Evolutionary conservation across 805 yeast species (phyloP).

Genomic region (Ogataea methanolica): DNA sequence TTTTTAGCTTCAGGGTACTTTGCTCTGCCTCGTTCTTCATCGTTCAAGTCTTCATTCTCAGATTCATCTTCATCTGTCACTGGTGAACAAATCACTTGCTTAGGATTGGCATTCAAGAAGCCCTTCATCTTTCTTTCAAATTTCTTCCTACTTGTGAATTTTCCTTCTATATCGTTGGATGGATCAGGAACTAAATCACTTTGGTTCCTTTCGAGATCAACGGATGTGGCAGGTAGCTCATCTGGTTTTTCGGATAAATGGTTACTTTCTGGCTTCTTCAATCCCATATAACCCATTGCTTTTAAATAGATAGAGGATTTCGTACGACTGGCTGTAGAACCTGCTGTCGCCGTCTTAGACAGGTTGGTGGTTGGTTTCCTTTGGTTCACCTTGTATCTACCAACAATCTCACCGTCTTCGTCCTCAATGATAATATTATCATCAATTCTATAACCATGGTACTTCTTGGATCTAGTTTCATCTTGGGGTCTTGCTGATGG

Average conservation of each 20-base stretch:
- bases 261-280: conserved; percentile 13
- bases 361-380: conserved; percentile 10
- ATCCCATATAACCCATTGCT: conserved; percentile 25
- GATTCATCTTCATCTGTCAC: background rate
- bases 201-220: conserved; percentile 20
- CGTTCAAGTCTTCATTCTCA: background rate
- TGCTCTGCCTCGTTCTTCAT: too few species aligned
- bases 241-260: conserved; percentile 2
- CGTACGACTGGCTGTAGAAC: conserved; percentile 5
- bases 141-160: conserved; percentile 6
- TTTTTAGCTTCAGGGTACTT: too few species aligned
- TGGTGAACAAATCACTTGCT: conserved; percentile 9
- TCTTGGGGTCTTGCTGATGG: conserved; percentile 2
- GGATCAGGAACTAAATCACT: conserved; percentile 19
- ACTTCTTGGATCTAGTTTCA: conserved; percentile 21
- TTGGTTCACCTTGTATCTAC: conserved; percentile 72
- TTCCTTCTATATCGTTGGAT: background rate
- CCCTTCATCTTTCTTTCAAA: conserved; percentile 24
- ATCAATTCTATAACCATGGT: conserved; percentile 75
- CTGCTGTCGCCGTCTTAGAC: background rate
- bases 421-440: conserved; percentile 80
- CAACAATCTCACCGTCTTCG: conserved; percentile 85
- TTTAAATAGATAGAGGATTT: conserved; percentile 9
- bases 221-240: conserved; percentile 2
- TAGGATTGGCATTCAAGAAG: conserved; percentile 22